Conservation (phyloP, 2,329 filamentous ascomycete species). For the Rugonectria rugulosa region DNA sequence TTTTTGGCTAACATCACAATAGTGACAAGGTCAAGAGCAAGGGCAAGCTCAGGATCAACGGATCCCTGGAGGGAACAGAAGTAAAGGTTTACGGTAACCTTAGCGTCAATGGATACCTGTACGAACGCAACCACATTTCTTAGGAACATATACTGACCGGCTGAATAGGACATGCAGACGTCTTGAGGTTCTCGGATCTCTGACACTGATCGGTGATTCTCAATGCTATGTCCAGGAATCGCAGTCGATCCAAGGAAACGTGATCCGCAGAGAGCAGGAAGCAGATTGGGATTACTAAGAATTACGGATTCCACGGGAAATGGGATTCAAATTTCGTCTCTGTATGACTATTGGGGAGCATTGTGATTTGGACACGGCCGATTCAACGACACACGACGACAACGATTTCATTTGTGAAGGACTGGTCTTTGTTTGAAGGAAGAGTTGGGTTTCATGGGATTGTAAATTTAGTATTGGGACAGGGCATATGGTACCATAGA, state of each 20-base stretch:
- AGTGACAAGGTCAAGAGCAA: conserved; percentile 56
- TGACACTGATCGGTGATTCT: conserved; percentile 56
- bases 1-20: conserved; percentile 18
- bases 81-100: conserved; percentile 58
- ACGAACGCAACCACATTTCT: conserved; percentile 1
- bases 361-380: background rate
- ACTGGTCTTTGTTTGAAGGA: background rate
- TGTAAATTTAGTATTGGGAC: background rate
- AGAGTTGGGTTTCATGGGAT: background rate
- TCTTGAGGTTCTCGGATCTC: conserved; percentile 54
- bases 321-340: background rate
- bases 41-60: conserved; percentile 54
- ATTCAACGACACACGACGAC: background rate
- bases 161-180: conserved; percentile 49
- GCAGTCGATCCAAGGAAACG: conserved; percentile 53
- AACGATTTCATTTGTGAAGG: background rate
- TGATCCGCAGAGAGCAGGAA: conserved; percentile 51
- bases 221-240: conserved; percentile 52
- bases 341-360: background rate
- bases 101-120: conserved; percentile 55
- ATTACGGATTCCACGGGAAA: background rate
- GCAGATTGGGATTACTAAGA: conserved; percentile 49
- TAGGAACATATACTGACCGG: conserved; percentile 8
- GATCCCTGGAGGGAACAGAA: conserved; percentile 51
- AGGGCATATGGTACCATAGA: conserved; percentile 12